Evolutionary conservation across 352 stramenopile genomes (phyloP), one percentile per base, ranked within the genome.

Genomic region (Plasmopara viticola): DNA sequence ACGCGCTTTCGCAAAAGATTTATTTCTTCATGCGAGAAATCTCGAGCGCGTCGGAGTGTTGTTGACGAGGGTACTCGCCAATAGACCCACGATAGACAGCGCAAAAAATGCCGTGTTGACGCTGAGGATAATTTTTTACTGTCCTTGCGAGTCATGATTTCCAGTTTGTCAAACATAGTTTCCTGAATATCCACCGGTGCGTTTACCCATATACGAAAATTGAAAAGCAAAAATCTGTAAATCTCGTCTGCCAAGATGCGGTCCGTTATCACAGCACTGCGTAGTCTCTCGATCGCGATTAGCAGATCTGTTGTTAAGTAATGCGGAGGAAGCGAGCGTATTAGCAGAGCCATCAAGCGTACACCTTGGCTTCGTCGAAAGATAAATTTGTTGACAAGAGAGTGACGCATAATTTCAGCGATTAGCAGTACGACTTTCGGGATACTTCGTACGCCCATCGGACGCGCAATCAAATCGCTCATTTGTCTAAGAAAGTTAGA

Each of bases 331-430:
- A 93, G 52, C 9, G 79, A 88, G 1, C 76, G 76, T 35, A 93
- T 51, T 12, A 93, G 54, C 39, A 93, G 38, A 5, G 79, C 74
- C 29, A 84, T 84, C 14, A 90, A 49, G 0, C 78, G 78, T 17
- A 93, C 79, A 28, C 78, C 79, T 66, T 89, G 78, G 48, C 82
- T 78, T 31, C 82, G 72, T 45, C 82, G 75, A 40, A 88, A 93
- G 20, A 85, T 89, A 59, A 91, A 88, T 55, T 94, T 91, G 66
- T 94, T 94, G 30, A 91, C 78, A 17, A 86, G 66, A 29, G 83
- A 94, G 56, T 91, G 80, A 28, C 83, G 78, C 72, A 94, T 87
- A 50, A 90, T 90, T 53, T 94, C 83, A 5, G 78, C 83, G 29
- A 94, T 74, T 17, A 94, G 48, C 25, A 86, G 52, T 9, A 94